These are phyloP conservation scores for rapeseed (Brassica napus) DNA, from an alignment of 345 rosid genomes.

Conservation along the genomic window Da-Ae NC_063447.1:58561501-58562000, in stretches of 20 bases:
- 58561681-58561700: too few relatives aligned
- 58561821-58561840: slow-evolving; percentile 44
- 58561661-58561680: slow-evolving; percentile 73
- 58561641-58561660: slow-evolving; percentile 88
- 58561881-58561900: not conserved
- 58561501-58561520: not conserved
- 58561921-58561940: not conserved
- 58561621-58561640: slow-evolving; percentile 95
- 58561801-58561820: slow-evolving; percentile 81
- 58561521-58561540: not conserved
- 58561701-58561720: not conserved
- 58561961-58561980: not conserved
- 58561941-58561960: not conserved
- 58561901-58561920: too few relatives aligned
- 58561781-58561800: slow-evolving; percentile 87
- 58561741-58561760: slow-evolving; percentile 94
- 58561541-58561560: slow-evolving; percentile 24
- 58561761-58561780: slow-evolving; percentile 84
- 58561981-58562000: not conserved
- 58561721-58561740: slow-evolving; percentile 11
- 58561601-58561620: slow-evolving; percentile 94
- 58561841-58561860: slow-evolving; percentile 60
- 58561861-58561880: not conserved
- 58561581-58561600: slow-evolving; percentile 95
- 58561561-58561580: slow-evolving; percentile 94